phyloP scores from a whole-genome alignment of 1,139 yeast genomes.

The Yamadazyma spencermartinsiae region DNA sequence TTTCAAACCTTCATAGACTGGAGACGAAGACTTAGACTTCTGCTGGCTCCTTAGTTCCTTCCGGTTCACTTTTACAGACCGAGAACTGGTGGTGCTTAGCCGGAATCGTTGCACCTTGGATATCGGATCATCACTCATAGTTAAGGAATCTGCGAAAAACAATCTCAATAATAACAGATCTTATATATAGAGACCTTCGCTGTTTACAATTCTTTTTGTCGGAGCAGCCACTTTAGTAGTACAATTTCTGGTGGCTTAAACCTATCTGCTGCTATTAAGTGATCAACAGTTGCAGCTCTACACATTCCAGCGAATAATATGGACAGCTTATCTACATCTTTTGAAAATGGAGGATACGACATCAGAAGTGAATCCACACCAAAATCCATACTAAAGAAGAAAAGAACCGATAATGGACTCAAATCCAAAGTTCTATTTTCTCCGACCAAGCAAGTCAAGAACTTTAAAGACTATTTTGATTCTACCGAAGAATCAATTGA shows the following conservation, averaged over 20 bases:
- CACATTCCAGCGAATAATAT: not conserved
- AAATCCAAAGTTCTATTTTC: slow-evolving; percentile 36
- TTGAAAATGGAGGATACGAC: not conserved
- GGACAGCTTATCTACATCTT: not conserved
- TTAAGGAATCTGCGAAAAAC: not conserved
- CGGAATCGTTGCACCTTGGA: not conserved
- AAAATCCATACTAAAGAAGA: slow-evolving; percentile 16
- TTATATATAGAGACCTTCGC: no score
- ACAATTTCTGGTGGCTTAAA: no score
- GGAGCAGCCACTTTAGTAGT: no score
- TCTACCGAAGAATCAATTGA: slow-evolving; percentile 15
- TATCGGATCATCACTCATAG: not conserved
- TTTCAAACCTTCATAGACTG: slow-evolving; percentile 6
- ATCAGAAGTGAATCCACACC: slow-evolving; percentile 16
- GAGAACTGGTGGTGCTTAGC: slow-evolving; percentile 1
- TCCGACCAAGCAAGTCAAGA: slow-evolving; percentile 31
- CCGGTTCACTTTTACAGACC: not conserved
- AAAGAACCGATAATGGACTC: slow-evolving; percentile 6
- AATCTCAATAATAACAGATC: no score
- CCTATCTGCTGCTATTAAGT: not conserved
- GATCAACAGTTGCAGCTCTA: no score
- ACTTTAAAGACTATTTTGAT: slow-evolving; percentile 21
- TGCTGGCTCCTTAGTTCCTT: not conserved
- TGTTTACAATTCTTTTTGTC: no score
- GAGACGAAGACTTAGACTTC: not conserved